phyloP scores from a whole-genome alignment of 2,329 filamentous ascomycete species.

The Epichloe uncinata region DNA sequence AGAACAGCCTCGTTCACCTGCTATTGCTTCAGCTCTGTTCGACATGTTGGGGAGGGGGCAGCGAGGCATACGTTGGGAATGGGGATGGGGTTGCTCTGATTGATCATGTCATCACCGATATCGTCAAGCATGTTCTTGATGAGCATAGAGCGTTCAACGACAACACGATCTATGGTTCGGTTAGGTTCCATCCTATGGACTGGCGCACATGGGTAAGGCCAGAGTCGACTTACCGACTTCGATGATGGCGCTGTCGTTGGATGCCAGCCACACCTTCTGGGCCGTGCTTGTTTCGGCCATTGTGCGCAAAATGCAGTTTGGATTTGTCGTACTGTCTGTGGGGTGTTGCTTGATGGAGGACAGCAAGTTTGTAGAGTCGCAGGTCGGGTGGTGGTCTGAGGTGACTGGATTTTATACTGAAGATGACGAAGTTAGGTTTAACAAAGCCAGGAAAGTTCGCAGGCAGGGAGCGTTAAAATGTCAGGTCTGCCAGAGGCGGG shows the following conservation, averaged over 20 bases:
- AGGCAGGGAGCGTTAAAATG: background rate
- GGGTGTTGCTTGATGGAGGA: background rate
- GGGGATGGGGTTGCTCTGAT: constrained; percentile 57
- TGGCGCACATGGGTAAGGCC: background rate
- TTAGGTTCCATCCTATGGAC: background rate
- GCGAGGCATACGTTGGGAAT: constrained; percentile 59
- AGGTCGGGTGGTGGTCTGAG: background rate
- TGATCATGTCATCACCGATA: constrained; percentile 51
- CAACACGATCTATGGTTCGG: constrained; percentile 50
- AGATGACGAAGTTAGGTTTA: background rate
- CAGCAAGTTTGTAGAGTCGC: background rate
- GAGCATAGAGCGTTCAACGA: constrained; percentile 82
- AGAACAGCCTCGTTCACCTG: constrained; percentile 87
- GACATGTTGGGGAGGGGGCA: background rate
- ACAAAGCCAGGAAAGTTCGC: background rate
- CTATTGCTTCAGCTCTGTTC: background rate
- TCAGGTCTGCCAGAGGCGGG: background rate
- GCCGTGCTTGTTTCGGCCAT: constrained; percentile 23
- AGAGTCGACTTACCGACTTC: constrained; percentile 29
- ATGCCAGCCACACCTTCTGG: constrained; percentile 34
- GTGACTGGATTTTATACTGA: background rate
- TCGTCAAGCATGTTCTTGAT: constrained; percentile 99
- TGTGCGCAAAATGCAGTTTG: constrained; percentile 7
- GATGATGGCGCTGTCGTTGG: constrained; percentile 36
- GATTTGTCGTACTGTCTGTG: background rate